Evolutionary conservation across 2,329 filamentous ascomycete species (phyloP), one percentile per base, ranked within the genome.

Genomic region (Fusarium irregulare): DNA sequence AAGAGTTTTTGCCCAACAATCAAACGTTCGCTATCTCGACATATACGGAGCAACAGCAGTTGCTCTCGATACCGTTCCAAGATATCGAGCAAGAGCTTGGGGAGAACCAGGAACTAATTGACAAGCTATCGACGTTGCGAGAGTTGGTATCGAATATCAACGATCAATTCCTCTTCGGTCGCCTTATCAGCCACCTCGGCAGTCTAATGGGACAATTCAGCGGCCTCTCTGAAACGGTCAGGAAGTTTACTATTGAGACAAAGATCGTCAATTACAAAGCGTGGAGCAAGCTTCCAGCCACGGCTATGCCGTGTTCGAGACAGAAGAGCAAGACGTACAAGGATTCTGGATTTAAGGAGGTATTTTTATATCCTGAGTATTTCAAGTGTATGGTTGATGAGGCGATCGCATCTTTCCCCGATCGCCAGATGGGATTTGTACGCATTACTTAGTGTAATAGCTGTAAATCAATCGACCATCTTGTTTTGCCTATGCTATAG

Each of bases 101-200:
- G 1, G 12, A 14, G 0, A 14, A 8, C 13, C 30, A 32, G 2
- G 30, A 32, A 0, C 12, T 32, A 3, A 32, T 32, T 8, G 3
- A 14, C 7, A 32, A 8, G 7, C 6, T 32, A 8, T 32, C 13
- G 13, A 2, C 13, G 13, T 4, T 32, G 13, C 30, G 13, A 32
- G 7, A 32, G 13, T 32, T 32, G 30, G 8, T 32, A 7, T 12
- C 27, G 27, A 28, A 28, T 6, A 6, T 2, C 12, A 12, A 12
- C 27, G 27, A 28, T 12, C 27, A 28, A 13, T 28, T 13, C 5
- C 1, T 1, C 11, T 28, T 28, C 0, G 11, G 27, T 3, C 27
- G 27, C 11, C 5, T 6, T 2, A 28, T 28, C 27, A 2, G 27
- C 11, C 11, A 30, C 12, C 12, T 30, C 14, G 28, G 28, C 12